Evolutionary conservation across 768 basidiomycete species (phyloP), one percentile per base, ranked within the genome.

Genomic region (Tylopilus balloui): DNA sequence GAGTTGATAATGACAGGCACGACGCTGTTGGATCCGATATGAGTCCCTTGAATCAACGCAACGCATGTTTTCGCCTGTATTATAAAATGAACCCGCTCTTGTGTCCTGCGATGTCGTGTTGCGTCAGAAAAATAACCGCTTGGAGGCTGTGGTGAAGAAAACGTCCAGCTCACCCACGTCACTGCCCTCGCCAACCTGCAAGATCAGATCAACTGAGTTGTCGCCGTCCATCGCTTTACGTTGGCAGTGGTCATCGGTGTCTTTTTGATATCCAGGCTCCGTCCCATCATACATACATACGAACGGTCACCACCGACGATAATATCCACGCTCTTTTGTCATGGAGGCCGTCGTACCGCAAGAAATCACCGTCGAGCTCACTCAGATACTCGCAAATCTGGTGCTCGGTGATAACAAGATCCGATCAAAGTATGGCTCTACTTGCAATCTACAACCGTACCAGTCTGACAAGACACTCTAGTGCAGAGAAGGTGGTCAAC

Each of bases 381-480:
- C 85, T 1, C 88, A 91, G 69, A 88, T 90, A 52, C 79, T 92
- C 35, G 84, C 86, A 11, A 91, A 92, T 67, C 80, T 91, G 17
- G 85, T 91, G 4, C 73, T 88, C 34, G 89, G 87, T 5, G 88
- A 92, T 65, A 92, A 92, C 67, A 80, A 83, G 47, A 87, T 92
- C 43, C 81, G 88, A 15, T 73, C 83, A 55, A 84, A 76, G 88
- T 86, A 59, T 19, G 48, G 9, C 48, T 42, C 31, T 32, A 21
- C 25, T 15, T 9, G 20, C 39, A 34, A 46, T 31, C 11, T 27
- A 25, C 7, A 9, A 13, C 7, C n/a, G 3, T 8, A 7, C 7
- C 29, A 13, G 15, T 35, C 55, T 62, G 38, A 68, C 54, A 10
- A 17, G 15, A 45, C 35, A 13, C 23, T 21, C 17, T 13, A 80